Conservation (phyloP, 768 basidiomycete genomes). For the Cubamyces lactineus region DNA sequence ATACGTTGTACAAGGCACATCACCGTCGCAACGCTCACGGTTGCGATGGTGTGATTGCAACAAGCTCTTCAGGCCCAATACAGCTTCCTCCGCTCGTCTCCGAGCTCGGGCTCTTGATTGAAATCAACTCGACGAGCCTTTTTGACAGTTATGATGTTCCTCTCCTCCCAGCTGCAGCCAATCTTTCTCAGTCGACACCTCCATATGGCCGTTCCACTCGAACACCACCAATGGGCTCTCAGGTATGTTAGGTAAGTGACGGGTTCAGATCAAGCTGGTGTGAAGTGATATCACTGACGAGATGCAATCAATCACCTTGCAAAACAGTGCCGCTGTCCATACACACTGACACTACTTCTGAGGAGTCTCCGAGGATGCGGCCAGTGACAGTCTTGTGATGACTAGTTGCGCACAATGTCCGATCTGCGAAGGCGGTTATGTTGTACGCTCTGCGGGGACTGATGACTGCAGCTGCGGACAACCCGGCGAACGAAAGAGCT, state of each 20-base stretch:
- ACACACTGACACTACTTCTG: no score
- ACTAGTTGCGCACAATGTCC: no score
- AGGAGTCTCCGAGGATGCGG: no score
- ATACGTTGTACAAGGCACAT: constrained; percentile 5
- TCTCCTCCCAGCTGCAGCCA: background rate
- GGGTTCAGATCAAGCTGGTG: background rate
- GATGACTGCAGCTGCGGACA: background rate
- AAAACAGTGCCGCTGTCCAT: no score
- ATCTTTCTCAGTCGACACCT: background rate
- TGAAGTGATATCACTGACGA: background rate
- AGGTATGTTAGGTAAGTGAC: background rate
- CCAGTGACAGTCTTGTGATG: no score
- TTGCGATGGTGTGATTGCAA: constrained; percentile 5
- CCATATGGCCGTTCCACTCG: background rate
- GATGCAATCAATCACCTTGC: no score
- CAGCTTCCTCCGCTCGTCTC: background rate
- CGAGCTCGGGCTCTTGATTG: constrained; percentile 3
- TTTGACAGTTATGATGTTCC: constrained; percentile 13
- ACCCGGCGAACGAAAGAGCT: background rate
- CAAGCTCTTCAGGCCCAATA: background rate
- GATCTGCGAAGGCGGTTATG: no score
- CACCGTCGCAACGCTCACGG: background rate
- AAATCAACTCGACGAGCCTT: constrained; percentile 7
- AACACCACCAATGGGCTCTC: no score
- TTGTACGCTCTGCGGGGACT: background rate